A percentile compares a stretch with the other conserved stretches of the same genome.
Conservation (phyloP, 2,329 filamentous ascomycete species). For the Fusarium oxysporum region DNA sequence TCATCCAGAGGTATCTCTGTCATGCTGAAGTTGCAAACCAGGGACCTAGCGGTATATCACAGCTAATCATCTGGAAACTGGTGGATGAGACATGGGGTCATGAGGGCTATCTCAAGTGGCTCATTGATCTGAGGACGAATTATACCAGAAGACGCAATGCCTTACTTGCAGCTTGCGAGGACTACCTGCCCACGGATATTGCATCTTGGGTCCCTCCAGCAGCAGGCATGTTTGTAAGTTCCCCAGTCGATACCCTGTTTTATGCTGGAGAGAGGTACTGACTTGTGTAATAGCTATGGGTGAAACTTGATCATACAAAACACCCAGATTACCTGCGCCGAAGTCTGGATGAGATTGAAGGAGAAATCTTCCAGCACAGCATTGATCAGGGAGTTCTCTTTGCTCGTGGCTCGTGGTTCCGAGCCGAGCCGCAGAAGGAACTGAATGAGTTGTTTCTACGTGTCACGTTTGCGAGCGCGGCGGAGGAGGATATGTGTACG, state of each 20-base stretch:
- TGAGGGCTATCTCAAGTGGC: neutral
- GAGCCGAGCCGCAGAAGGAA: neutral
- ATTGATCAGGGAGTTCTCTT: neutral
- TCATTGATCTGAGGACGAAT: neutral
- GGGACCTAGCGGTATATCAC: neutral
- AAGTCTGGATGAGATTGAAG: neutral
- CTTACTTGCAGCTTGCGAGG: neutral
- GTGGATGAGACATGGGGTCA: neutral
- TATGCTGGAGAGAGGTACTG: neutral
- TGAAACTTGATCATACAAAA: neutral
- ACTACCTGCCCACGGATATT: neutral
- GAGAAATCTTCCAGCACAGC: neutral
- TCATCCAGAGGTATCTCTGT: neutral
- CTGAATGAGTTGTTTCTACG: neutral
- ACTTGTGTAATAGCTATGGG: neutral
- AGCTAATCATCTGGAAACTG: neutral
- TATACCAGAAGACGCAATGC: neutral
- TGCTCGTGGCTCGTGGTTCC: neutral
- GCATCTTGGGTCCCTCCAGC: neutral
- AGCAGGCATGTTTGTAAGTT: neutral
- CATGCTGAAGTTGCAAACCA: neutral
- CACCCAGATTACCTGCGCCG: neutral
- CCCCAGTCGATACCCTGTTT: too few relatives aligned
- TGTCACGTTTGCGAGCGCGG: neutral
- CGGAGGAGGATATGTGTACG: neutral